phyloP scores from a whole-genome alignment of 768 basidiomycete species.

The Paxillus ammoniavirescens region DNA sequence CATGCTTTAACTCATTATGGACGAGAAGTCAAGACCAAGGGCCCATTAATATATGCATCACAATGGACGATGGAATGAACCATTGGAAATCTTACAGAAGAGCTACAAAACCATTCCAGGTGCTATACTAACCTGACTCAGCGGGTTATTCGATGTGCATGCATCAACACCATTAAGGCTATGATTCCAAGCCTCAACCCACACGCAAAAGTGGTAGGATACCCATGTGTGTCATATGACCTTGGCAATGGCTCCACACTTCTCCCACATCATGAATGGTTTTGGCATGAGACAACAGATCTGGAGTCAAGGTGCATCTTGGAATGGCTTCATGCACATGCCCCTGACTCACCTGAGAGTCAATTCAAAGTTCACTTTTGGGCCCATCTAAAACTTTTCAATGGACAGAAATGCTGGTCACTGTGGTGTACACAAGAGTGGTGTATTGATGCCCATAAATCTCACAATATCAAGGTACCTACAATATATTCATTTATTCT shows the following conservation, averaged over 20 bases:
- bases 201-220: background rate
- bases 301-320: background rate
- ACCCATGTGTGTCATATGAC: background rate
- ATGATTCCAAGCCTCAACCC: conserved; percentile 18
- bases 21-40: conserved; percentile 16
- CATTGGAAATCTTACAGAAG: conserved; percentile 16
- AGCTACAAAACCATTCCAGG: too few relatives aligned
- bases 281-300: background rate
- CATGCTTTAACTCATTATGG: background rate
- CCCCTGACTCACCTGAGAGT: background rate
- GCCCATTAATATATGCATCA: conserved; percentile 17
- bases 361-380: conserved; percentile 6
- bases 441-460: background rate
- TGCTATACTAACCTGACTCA: conserved; percentile 20
- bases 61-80: conserved; percentile 28
- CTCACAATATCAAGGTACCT: conserved; percentile 13
- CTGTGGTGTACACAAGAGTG: conserved; percentile 12
- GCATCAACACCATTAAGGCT: conserved; percentile 11
- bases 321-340: background rate
- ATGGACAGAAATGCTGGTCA: conserved; percentile 17
- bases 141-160: conserved; percentile 15
- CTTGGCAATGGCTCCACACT: background rate
- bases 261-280: background rate
- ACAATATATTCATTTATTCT: background rate
- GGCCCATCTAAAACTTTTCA: conserved; percentile 20